Conservation (phyloP, 768 basidiomycete genomes). For the Boletus huronensis region DNA sequence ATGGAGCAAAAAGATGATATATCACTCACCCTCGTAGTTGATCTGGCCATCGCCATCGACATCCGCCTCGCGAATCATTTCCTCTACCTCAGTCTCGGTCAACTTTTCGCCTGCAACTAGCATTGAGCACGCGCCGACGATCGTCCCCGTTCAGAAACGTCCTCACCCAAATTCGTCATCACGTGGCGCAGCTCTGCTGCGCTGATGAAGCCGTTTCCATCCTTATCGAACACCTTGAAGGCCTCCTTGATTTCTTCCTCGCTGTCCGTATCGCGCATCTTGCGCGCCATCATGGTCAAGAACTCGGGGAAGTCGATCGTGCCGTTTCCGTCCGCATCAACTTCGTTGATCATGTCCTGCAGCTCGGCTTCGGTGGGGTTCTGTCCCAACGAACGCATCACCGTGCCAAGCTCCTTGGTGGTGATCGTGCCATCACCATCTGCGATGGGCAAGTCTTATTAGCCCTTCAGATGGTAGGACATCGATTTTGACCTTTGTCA, state of each 20-base stretch:
- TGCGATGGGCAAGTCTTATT: conserved; percentile 25
- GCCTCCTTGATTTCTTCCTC: conserved; percentile 97
- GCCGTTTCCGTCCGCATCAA: conserved; percentile 85
- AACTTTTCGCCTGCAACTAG: conserved; percentile 70
- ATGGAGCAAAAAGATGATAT: not conserved
- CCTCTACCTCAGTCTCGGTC: conserved; percentile 82
- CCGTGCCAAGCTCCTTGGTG: conserved; percentile 84
- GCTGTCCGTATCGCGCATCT: conserved; percentile 88
- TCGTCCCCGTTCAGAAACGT: not conserved
- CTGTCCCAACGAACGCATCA: conserved; percentile 91
- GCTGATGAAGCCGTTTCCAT: conserved; percentile 87
- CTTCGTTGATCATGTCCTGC: conserved; percentile 95
- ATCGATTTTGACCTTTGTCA: conserved; percentile 67
- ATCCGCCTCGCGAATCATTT: conserved; percentile 97
- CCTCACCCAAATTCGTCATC: conserved; percentile 84
- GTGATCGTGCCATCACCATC: conserved; percentile 95
- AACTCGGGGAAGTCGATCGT: conserved; percentile 87
- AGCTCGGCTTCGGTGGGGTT: conserved; percentile 91
- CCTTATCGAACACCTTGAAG: conserved; percentile 97
- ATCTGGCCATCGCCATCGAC: conserved; percentile 93
- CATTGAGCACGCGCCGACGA: conserved; percentile 2
- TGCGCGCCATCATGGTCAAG: conserved; percentile 79
- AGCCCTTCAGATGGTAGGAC: not conserved
- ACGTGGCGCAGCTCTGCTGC: conserved; percentile 85
- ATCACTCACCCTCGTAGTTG: conserved; percentile 69